Base-by-base conservation (phyloP, 2,329 filamentous ascomycete genomes). In the Colletotrichum navitas region DNA sequence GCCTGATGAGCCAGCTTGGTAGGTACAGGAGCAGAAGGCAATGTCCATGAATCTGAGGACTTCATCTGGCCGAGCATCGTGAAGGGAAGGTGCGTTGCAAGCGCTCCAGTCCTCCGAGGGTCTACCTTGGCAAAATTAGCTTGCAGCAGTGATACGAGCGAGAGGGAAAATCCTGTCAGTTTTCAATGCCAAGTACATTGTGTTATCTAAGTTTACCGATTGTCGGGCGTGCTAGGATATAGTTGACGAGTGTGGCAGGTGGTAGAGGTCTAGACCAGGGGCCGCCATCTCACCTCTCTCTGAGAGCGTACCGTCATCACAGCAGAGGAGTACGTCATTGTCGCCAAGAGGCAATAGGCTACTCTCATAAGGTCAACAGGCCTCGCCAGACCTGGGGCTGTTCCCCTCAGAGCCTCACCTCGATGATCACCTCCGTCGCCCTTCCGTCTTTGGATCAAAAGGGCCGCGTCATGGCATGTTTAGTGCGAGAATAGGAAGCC, bases 361-460 rank as follows among this genome's bases (percentile, higher is more conserved):
- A 41, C 59, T 71, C 58, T 58, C 24, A 60, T 58, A 69, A 59
- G 32, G 16, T 45, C 41, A 29, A 21, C n/a, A n/a, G 34, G 21
- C 1, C 43, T 32, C 26, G 16, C 6, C n/a, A 16, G 16, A 5
- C 5, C 54, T 21, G 16, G 12, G n/a, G 3, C 5, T n/a, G 11
- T 41, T 34, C 34, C 16, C 18, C 8, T 12, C 14, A 26, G 69
- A 72, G 65, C 52, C 69, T 55, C 43, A 55, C 36, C 65, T 49
- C 47, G 65, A 64, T 64, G 45, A 18, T 5, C 65, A 64, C 65
- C 66, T 69, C 52, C 65, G 39, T 64, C 7, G 58, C 64, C 65
- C 6, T 66, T 69, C 58, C 69, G 39, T 64, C 3, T 68, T 72
- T 72, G 45, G 52, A 64, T 66, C n/a, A 47, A 47, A 29, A 29